Evolutionary conservation across 2,329 filamentous ascomycete species (phyloP), one percentile per base, ranked within the genome.

Genomic region (Hypoxylon sp.): DNA sequence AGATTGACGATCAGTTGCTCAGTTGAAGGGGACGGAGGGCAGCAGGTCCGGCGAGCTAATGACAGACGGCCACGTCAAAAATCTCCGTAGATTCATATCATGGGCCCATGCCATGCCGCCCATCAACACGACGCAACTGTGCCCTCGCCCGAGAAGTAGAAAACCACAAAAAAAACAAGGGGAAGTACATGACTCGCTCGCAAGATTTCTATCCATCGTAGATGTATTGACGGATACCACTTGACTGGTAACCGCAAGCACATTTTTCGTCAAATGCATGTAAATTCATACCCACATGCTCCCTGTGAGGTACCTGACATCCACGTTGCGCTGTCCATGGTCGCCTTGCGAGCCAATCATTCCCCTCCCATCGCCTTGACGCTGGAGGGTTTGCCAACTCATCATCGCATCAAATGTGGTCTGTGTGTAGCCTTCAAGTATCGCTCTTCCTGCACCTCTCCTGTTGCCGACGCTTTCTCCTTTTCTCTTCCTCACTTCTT

Each of bases 381-480:
- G 71, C 73, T 75, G 74, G 73, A 73, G 72, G 71, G 71, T 75
- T 74, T 78, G 76, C 76, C 76, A 78, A 77, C 76, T 76, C 76
- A 78, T 78, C 76, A 76, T 71, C 76, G 76, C 75, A 76, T 77
- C 73, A 74, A 73, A 74, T 76, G 75, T 76, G 75, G 74, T 77
- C 73, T 76, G 75, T 76, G 72, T 75, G 73, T 75, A 74, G 73
- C 72, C 70, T 70, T 73, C 68, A 72, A 75, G 70, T 72, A 74
- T 74, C 67, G 69, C 70, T 69, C 66, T 72, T 71, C 72, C 65
- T 71, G 70, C 70, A 70, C 65, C 69, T 66, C 67, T 70, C 70
- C 63, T 70, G 59, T 69, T 65, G 66, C 70, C 68, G 63, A 60
- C 60, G 65, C 69, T 68, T 69, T 74, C 66, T 65, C 60, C 53